Conservation (phyloP, 2,329 filamentous ascomycete genomes). For the Neofusicoccum parvum region DNA sequence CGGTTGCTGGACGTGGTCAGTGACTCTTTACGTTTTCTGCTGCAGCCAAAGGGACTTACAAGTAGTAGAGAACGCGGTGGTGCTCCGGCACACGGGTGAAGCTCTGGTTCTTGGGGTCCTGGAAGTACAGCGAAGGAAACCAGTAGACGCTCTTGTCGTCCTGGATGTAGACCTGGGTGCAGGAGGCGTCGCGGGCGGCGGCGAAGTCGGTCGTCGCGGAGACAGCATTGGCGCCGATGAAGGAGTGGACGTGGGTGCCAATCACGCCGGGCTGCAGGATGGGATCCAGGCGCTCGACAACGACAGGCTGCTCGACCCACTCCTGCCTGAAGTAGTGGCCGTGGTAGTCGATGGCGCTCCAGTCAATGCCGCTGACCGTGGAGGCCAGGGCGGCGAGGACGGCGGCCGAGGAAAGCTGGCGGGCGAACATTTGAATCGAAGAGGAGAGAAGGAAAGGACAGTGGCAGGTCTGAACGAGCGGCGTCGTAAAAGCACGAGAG, state of each 20-base stretch:
- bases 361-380: slow-evolving; percentile 28
- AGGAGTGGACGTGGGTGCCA: slow-evolving; percentile 41
- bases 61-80: slow-evolving; percentile 41
- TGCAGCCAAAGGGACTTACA: not conserved
- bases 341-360: slow-evolving; percentile 36
- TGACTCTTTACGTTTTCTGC: not conserved
- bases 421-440: slow-evolving; percentile 31
- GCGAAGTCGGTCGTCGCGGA: slow-evolving; percentile 32
- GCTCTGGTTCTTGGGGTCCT: slow-evolving; percentile 38
- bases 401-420: slow-evolving; percentile 24
- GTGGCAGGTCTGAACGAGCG: not conserved
- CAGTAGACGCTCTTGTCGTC: slow-evolving; percentile 42
- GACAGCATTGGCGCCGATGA: slow-evolving; percentile 40
- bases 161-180: slow-evolving; percentile 41
- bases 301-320: slow-evolving; percentile 35
- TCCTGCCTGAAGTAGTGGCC: slow-evolving; percentile 44
- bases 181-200: slow-evolving; percentile 33
- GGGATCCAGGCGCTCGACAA: slow-evolving; percentile 40
- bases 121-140: slow-evolving; percentile 41
- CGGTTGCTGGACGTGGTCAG: slow-evolving; percentile 14
- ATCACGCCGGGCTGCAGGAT: slow-evolving; percentile 36
- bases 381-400: slow-evolving; percentile 31
- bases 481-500: not conserved
- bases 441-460: slow-evolving; percentile 3
- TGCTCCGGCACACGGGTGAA: slow-evolving; percentile 40